phyloP scores from a whole-genome alignment of 352 stramenopile species.

The Phytophthora litchii region DNA sequence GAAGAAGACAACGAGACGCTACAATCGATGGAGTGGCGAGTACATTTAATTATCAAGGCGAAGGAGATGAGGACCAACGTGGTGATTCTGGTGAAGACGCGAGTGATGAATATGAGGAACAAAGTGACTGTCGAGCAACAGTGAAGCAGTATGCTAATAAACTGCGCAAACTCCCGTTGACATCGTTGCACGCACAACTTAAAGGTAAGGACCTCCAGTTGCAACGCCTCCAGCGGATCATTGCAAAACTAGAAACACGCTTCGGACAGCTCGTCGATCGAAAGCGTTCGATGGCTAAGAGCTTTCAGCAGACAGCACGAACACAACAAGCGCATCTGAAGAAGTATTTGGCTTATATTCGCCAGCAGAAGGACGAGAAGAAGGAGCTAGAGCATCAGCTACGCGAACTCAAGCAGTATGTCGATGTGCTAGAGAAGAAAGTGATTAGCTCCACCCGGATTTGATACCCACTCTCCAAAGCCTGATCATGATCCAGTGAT shows the following conservation, averaged over 20 bases:
- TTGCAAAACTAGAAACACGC: conserved; percentile 37
- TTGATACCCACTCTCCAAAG: no score
- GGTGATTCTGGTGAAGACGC: not conserved
- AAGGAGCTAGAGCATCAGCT: conserved; percentile 26
- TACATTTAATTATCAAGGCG: conserved; percentile 11
- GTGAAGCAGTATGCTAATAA: conserved; percentile 13
- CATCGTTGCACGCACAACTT: conserved; percentile 47
- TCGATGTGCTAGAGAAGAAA: conserved; percentile 42
- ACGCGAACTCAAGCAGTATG: conserved; percentile 27
- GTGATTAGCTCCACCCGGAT: conserved; percentile 8
- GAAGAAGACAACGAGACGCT: conserved; percentile 13
- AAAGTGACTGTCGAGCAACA: not conserved
- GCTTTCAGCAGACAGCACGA: conserved; percentile 37
- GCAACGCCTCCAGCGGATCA: conserved; percentile 32
- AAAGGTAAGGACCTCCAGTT: conserved; percentile 43
- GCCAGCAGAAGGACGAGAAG: conserved; percentile 35
- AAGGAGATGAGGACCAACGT: not conserved
- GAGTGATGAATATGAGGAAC: not conserved
- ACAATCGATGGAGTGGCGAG: not conserved
- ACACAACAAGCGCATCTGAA: conserved; percentile 45
- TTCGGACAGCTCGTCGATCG: conserved; percentile 26
- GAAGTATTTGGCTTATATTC: conserved; percentile 42
- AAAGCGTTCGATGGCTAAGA: conserved; percentile 30
- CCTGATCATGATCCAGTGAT: no score
- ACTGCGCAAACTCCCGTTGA: conserved; percentile 38